Evolutionary conservation across 768 basidiomycete species (phyloP), one percentile per base, ranked within the genome.

Genomic region (Basidioascus undulatus): DNA sequence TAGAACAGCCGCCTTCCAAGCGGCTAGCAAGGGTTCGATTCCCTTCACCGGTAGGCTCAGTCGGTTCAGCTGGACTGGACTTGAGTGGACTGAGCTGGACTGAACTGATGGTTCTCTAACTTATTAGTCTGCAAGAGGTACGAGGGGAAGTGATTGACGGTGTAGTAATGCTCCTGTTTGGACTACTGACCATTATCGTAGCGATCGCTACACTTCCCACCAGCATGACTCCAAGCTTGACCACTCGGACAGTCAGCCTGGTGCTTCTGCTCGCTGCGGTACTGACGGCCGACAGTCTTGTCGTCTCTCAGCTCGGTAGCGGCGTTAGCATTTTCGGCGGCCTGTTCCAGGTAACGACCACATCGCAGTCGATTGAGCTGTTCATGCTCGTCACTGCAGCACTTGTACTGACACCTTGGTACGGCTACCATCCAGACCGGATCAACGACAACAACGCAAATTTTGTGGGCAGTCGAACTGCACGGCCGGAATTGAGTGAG

Each of bases 261-360:
- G 39, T 44, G 41, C 47, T 46, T 36, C 42, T 44, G 34, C 39
- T 39, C 31, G 43, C 43, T 32, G 42, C 42, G 25, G 42, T 37
- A 18, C 26, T 43, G 38, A 38, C 42, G 32, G 37, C 38, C 32
- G 38, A 43, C 37, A 21, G 30, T 44, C 44, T 47, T 47, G 40
- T 44, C 37, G 35, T 33, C 39, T 40, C 43, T 44, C 44, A 43
- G 48, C 42, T 50, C 37, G 51, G 26, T 48, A 49, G 42, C 28
- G 47, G 46, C 42, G 46, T 50, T 35, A 40, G 46, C 48, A 40
- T 48, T 41, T 46, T 48, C 41, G 44, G 47, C 46, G 49, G 47
- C 43, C 37, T 48, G 44, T 50, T 44, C 40, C 46, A 50, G 26
- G 38, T 50, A 44, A 48, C 47, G 26, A 42, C 37, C 44, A 37